Evolutionary conservation across 2,329 filamentous ascomycete species (phyloP).

Genomic region (Hymenoscyphus fructigenus): DNA sequence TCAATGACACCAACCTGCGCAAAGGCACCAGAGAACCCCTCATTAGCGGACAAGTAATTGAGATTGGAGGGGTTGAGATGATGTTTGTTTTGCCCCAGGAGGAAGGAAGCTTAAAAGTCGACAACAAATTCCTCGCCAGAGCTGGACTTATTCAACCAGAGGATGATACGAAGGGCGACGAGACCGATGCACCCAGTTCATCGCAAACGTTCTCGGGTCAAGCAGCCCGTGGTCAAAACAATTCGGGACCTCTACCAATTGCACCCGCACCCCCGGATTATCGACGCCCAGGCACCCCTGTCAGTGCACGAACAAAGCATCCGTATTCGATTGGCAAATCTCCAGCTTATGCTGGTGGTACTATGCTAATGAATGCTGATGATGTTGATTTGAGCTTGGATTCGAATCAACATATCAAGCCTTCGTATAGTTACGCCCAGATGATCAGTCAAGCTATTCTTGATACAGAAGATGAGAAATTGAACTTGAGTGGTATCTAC

Average conservation of each 20-base stretch:
- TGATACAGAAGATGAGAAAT: constrained; percentile 79
- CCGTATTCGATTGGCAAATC: constrained; percentile 31
- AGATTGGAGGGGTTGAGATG: constrained; percentile 94
- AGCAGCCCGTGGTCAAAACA: constrained; percentile 23
- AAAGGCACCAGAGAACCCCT: constrained; percentile 63
- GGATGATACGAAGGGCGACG: constrained; percentile 18
- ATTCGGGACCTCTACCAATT: constrained; percentile 45
- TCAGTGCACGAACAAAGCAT: constrained; percentile 26
- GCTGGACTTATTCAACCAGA: constrained; percentile 50
- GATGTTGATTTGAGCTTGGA: constrained; percentile 79
- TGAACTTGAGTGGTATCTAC: constrained; percentile 92
- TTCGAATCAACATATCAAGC: constrained; percentile 86
- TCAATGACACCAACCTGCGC: constrained; percentile 73
- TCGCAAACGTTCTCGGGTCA: constrained; percentile 9
- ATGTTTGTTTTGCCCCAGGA: constrained; percentile 92
- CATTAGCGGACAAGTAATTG: constrained; percentile 84
- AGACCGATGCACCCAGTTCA: constrained; percentile 12
- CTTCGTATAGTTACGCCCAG: constrained; percentile 93
- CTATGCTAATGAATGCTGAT: constrained; percentile 47
- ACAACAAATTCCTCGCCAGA: constrained; percentile 67
- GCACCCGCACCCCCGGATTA: constrained; percentile 61
- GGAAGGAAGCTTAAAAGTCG: constrained; percentile 63
- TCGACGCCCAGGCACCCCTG: constrained; percentile 59
- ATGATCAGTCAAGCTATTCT: constrained; percentile 97
- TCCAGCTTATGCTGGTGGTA: constrained; percentile 36